Conservation (phyloP, 2,329 filamentous ascomycete species). For the Fusarium compactum region DNA sequence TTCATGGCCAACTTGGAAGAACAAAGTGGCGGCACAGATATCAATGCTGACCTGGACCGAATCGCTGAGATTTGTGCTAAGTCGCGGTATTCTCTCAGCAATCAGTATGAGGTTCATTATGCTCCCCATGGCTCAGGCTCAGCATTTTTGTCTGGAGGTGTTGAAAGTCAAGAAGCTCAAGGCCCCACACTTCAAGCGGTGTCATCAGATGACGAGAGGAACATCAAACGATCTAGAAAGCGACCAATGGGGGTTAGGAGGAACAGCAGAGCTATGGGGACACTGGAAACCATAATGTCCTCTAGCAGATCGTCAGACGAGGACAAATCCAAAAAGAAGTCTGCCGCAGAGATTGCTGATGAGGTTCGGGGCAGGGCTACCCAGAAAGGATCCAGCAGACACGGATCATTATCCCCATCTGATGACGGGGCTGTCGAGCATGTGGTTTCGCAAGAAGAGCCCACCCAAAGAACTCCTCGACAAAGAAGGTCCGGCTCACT, state of each 20-base stretch:
- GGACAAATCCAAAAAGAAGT: conserved; percentile 70
- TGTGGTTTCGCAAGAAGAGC: conserved; percentile 33
- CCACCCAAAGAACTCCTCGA: conserved; percentile 35
- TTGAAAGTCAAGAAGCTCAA: conserved; percentile 50
- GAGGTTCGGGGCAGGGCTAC: conserved; percentile 64
- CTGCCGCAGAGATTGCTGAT: conserved; percentile 67
- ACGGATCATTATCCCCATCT: conserved; percentile 51
- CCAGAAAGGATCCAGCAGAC: conserved; percentile 52
- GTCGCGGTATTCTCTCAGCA: conserved; percentile 73
- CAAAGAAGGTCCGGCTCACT: conserved; percentile 51
- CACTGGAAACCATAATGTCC: conserved; percentile 75
- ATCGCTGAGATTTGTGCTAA: conserved; percentile 76
- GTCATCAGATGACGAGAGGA: conserved; percentile 67
- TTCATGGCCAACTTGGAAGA: conserved; percentile 69
- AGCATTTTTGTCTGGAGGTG: conserved; percentile 56
- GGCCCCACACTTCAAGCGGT: conserved; percentile 70
- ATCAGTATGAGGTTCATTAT: conserved; percentile 75
- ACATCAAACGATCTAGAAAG: conserved; percentile 53
- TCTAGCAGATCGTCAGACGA: conserved; percentile 74
- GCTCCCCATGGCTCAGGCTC: conserved; percentile 70
- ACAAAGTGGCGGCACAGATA: conserved; percentile 58
- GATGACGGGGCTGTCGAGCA: conserved; percentile 48
- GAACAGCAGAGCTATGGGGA: conserved; percentile 69
- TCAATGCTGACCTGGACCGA: conserved; percentile 70
- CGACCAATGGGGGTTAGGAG: conserved; percentile 58